phyloP scores from a whole-genome alignment of 768 basidiomycete genomes.

The Asterophora parasitica region DNA sequence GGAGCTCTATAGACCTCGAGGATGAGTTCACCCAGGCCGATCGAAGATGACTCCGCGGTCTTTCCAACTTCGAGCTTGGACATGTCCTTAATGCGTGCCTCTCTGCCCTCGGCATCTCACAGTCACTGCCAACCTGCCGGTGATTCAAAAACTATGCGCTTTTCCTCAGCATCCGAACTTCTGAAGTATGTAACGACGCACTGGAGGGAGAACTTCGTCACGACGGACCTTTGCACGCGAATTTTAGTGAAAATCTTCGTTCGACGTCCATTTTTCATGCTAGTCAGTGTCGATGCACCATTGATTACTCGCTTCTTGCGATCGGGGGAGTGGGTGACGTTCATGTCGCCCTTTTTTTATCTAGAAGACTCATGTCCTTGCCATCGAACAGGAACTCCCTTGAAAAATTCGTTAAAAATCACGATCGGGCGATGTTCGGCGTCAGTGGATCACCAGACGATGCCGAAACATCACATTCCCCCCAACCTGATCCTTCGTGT shows the following conservation, averaged over 20 bases:
- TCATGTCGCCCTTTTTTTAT: background rate
- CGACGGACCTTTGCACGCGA: constrained; percentile 57
- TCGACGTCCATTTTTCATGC: constrained; percentile 87
- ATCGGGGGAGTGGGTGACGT: constrained; percentile 39
- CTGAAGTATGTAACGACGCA: constrained; percentile 73
- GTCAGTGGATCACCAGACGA: constrained; percentile 11
- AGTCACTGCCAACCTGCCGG: constrained; percentile 18
- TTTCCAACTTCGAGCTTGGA: constrained; percentile 18
- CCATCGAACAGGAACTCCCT: constrained; percentile 34
- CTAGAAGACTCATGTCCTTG: background rate
- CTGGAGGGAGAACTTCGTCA: constrained; percentile 82
- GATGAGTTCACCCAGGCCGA: background rate
- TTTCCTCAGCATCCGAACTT: constrained; percentile 45
- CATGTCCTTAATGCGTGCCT: constrained; percentile 9
- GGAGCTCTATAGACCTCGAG: background rate
- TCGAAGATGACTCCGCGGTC: background rate
- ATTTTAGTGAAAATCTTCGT: constrained; percentile 62
- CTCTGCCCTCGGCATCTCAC: constrained; percentile 28
- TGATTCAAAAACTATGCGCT: constrained; percentile 29
- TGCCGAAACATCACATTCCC: constrained; percentile 18
- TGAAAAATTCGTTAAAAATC: constrained; percentile 66
- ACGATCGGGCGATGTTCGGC: constrained; percentile 73
- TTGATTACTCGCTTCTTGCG: constrained; percentile 64
- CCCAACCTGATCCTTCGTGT: constrained; percentile 19
- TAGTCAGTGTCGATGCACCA: constrained; percentile 82